Percentiles rank a stretch among this genome's conserved stretches.
Conservation (phyloP, 352 stramenopile genomes). For the Pythium aristosporum region DNA sequence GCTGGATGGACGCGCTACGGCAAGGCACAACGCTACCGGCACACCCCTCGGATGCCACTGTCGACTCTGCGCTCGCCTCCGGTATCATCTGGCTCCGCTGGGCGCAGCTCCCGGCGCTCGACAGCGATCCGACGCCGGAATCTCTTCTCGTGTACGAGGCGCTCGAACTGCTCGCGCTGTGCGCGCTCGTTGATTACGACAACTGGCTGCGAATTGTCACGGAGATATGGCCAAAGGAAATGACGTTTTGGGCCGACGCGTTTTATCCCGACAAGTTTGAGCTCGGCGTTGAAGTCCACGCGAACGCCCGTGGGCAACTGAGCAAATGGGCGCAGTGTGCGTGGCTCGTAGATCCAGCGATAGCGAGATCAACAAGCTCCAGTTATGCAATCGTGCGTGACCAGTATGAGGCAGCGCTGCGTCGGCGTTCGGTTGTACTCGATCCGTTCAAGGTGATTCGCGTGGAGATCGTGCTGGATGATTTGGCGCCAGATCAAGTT, state of each 20-base stretch:
- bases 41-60: too few species aligned
- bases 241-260: background rate
- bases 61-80: background rate
- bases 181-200: constrained; percentile 1
- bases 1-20: too few species aligned
- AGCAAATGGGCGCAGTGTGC: background rate
- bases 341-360: background rate
- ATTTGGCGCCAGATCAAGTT: background rate
- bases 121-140: background rate
- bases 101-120: background rate
- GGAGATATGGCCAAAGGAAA: background rate
- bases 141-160: background rate
- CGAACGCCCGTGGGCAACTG: background rate
- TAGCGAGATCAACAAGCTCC: too few species aligned
- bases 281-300: constrained; percentile 1
- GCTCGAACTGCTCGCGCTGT: constrained; percentile 8
- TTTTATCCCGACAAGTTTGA: background rate
- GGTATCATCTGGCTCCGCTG: constrained; percentile 6
- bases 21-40: too few species aligned
- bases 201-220: background rate
- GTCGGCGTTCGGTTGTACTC: too few species aligned
- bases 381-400: background rate
- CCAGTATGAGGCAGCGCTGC: background rate
- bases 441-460: too few species aligned
- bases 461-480: background rate